phyloP scores from a whole-genome alignment of 768 basidiomycete genomes.

The Russula earlei region DNA sequence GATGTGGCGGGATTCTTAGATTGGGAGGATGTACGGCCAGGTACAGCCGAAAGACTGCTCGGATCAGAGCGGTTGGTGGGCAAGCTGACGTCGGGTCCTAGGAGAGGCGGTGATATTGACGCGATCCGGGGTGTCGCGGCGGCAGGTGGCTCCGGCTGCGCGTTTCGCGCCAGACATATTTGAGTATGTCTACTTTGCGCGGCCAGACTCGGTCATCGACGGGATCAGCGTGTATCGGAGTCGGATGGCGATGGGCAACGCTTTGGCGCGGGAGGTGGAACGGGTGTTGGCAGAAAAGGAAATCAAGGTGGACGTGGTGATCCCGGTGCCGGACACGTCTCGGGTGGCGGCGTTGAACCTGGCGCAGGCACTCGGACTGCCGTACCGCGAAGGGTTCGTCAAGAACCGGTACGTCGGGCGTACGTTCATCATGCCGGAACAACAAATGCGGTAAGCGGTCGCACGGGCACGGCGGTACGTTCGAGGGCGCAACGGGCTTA shows the following conservation, averaged over 20 bases:
- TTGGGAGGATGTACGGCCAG: conserved; percentile 91
- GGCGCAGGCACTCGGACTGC: conserved; percentile 80
- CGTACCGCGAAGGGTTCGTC: conserved; percentile 96
- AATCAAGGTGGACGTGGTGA: conserved; percentile 86
- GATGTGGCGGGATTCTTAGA: conserved; percentile 86
- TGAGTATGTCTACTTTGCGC: conserved; percentile 97
- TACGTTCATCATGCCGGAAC: conserved; percentile 99
- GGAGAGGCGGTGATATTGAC: conserved; percentile 97
- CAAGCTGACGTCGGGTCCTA: conserved; percentile 23
- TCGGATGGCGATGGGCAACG: conserved; percentile 99
- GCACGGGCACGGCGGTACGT: neutral
- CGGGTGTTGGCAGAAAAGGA: conserved; percentile 58
- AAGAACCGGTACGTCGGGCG: conserved; percentile 98
- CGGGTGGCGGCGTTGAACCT: conserved; percentile 93
- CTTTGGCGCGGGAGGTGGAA: conserved; percentile 79
- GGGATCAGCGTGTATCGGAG: conserved; percentile 95
- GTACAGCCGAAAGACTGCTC: conserved; percentile 32
- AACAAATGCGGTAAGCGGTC: conserved; percentile 68
- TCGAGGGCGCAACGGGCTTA: neutral
- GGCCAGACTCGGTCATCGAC: conserved; percentile 95
- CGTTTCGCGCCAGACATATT: conserved; percentile 96
- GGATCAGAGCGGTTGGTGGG: neutral
- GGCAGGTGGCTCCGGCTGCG: conserved; percentile 58
- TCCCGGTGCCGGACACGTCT: conserved; percentile 96
- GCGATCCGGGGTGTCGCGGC: conserved; percentile 60